Evolutionary conservation across 2,329 filamentous ascomycete genomes (phyloP).

Genomic region (Stemphylium vesicarium): DNA sequence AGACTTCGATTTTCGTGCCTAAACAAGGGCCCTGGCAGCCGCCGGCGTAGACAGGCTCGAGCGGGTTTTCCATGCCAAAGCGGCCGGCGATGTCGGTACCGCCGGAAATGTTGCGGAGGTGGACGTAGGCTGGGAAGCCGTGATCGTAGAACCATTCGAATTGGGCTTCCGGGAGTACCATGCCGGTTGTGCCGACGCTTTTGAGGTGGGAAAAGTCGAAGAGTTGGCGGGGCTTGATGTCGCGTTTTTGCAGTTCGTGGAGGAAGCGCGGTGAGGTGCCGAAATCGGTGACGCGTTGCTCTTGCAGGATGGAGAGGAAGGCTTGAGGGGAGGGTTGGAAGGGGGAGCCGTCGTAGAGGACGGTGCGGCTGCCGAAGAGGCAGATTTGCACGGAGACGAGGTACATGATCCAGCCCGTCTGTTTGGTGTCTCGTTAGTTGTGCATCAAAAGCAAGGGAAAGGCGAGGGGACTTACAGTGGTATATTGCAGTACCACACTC

Average conservation of each 20-base stretch:
- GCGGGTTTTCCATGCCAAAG: conserved; percentile 69
- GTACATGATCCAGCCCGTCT: conserved; percentile 82
- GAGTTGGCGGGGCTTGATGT: conserved; percentile 66
- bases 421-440: not conserved
- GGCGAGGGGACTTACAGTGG: conserved; percentile 49
- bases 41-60: conserved; percentile 69
- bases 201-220: conserved; percentile 68
- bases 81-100: conserved; percentile 77
- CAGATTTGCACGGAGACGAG: conserved; percentile 66
- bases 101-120: conserved; percentile 76
- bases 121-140: conserved; percentile 70
- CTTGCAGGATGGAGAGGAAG: conserved; percentile 67
- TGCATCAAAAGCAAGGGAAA: not conserved
- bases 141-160: conserved; percentile 82
- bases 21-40: conserved; percentile 62
- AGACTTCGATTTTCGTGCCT: conserved; percentile 64
- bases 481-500: conserved; percentile 63
- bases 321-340: conserved; percentile 72
- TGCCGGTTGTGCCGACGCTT: conserved; percentile 74
- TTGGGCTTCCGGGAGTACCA: conserved; percentile 77
- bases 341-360: conserved; percentile 85
- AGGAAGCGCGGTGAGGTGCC: conserved; percentile 81
- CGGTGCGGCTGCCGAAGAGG: conserved; percentile 63
- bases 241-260: conserved; percentile 71
- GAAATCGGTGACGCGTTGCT: conserved; percentile 72